These are phyloP conservation scores for Centella asiatica DNA, from an alignment of 129 eudicot species.

Conservation along the genomic window DNA sequence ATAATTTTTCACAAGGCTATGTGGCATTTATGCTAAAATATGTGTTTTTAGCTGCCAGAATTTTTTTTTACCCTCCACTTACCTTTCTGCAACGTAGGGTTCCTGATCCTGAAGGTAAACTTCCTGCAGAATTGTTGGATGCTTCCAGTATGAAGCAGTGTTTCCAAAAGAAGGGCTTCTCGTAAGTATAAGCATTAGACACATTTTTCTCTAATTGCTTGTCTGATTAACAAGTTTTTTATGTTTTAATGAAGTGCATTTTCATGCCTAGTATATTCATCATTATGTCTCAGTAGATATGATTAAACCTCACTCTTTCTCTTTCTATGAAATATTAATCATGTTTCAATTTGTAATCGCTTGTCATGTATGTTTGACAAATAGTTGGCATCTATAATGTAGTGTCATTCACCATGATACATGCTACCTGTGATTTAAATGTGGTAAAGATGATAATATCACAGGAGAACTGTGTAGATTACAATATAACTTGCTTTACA, in stretches of 20 bases:
- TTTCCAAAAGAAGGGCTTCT: slow-evolving; percentile 77
- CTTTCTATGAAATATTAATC: neutral
- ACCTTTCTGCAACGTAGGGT: slow-evolving; percentile 36
- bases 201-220: neutral
- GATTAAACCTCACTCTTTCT: no score
- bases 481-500: slow-evolving; percentile 15
- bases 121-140: slow-evolving; percentile 84
- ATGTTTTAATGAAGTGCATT: no score
- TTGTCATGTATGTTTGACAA: neutral
- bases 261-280: no score
- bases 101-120: slow-evolving; percentile 87
- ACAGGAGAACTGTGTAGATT: neutral
- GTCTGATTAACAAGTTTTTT: neutral
- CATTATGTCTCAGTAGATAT: no score
- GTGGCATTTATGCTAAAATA: neutral
- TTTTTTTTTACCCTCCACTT: slow-evolving; percentile 10
- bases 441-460: neutral
- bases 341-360: neutral
- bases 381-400: no score
- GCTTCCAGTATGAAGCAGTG: slow-evolving; percentile 57
- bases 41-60: neutral
- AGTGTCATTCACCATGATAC: neutral
- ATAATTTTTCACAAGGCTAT: neutral
- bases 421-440: neutral
- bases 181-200: slow-evolving; percentile 47